phyloP scores from a whole-genome alignment of 2,329 filamentous ascomycete genomes.

The Lasiodiplodia theobromae region DNA sequence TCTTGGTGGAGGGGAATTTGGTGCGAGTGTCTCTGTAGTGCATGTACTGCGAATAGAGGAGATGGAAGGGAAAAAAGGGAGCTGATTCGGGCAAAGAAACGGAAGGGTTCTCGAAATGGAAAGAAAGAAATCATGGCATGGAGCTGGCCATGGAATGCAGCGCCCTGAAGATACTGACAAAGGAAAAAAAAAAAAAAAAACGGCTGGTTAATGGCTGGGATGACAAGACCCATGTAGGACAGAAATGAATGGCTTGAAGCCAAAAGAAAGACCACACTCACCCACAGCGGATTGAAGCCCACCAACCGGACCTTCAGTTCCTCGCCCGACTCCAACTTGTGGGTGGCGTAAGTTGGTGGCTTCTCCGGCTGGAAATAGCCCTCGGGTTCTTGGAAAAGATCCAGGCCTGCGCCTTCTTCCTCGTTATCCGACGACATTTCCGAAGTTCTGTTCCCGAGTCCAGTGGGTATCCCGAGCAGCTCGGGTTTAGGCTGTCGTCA shows the following conservation, averaged over 20 bases:
- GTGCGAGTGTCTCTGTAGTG: background rate
- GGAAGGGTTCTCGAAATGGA: too few species aligned
- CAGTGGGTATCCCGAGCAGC: background rate
- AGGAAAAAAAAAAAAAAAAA: background rate
- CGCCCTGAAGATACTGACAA: background rate
- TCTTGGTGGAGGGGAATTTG: background rate
- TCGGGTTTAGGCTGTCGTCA: background rate
- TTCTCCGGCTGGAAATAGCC: slow-evolving; percentile 82
- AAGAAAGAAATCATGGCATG: too few species aligned
- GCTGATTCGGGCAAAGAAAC: too few species aligned
- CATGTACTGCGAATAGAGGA: background rate
- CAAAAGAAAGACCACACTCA: slow-evolving; percentile 46
- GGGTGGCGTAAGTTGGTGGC: slow-evolving; percentile 74
- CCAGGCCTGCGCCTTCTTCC: slow-evolving; percentile 41
- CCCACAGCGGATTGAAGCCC: slow-evolving; percentile 86
- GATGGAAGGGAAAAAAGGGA: background rate
- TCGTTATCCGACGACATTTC: slow-evolving; percentile 35
- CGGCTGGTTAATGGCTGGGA: background rate
- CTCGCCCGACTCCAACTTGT: slow-evolving; percentile 72
- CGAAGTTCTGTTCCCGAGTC: background rate
- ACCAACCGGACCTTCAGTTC: slow-evolving; percentile 77
- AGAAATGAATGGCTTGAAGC: background rate
- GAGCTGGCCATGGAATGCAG: too few species aligned
- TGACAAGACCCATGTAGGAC: background rate
- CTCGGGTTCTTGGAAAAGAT: slow-evolving; percentile 80